Conservation (phyloP, 768 basidiomycete genomes). For the Dendrothele bispora region DNA sequence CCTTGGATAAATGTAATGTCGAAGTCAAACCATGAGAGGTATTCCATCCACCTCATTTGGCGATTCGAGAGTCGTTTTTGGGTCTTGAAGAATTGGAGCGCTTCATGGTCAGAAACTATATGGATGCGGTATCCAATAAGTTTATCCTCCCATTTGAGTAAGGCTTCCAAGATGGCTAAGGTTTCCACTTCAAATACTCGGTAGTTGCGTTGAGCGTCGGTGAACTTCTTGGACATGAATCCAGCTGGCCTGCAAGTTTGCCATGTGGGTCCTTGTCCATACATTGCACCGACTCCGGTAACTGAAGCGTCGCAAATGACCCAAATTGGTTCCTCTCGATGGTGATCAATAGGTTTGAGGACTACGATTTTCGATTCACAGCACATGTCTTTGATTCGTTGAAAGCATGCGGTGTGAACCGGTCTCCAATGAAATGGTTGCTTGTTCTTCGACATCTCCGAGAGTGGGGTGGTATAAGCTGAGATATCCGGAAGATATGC, state of each 20-base stretch:
- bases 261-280: not conserved
- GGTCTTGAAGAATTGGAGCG: constrained; percentile 12
- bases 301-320: constrained; percentile 13
- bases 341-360: constrained; percentile 11
- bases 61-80: constrained; percentile 1
- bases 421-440: constrained; percentile 21
- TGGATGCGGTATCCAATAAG: not conserved
- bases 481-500: constrained; percentile 27
- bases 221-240: constrained; percentile 10
- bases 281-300: not conserved
- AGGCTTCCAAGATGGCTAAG: no score
- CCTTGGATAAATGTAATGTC: constrained; percentile 5
- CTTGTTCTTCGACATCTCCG: constrained; percentile 15
- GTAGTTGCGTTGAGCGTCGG: constrained; percentile 17
- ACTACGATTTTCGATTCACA: constrained; percentile 5
- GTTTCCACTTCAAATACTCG: constrained; percentile 17
- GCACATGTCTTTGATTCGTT: constrained; percentile 4
- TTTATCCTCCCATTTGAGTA: no score
- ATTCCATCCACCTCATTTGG: constrained; percentile 11
- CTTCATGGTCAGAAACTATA: constrained; percentile 3
- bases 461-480: constrained; percentile 19
- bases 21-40: constrained; percentile 12
- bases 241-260: not conserved
- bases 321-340: constrained; percentile 11
- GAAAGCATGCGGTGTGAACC: constrained; percentile 12